Base-by-base conservation (phyloP, 1,139 yeast species). In the Eremothecium sinecaudum region DNA sequence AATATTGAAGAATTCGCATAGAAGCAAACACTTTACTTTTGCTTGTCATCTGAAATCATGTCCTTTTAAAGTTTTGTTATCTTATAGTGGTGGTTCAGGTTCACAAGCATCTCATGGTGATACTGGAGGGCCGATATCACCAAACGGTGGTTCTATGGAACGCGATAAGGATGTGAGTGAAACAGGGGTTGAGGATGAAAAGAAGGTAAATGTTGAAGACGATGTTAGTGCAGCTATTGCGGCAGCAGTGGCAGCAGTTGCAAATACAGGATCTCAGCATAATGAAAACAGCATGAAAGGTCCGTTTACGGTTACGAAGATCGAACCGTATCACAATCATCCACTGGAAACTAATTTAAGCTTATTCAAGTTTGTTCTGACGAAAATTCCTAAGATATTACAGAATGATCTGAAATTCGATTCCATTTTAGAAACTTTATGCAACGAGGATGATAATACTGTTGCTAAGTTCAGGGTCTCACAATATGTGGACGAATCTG, bases 1-100 rank as follows among this genome's bases (percentile, higher is more conserved):
- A 18, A 55, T 56, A 17, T 35, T 56, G 43, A 56, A 56, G 40
- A 56, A 56, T 35, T 55, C 59, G 8, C 61, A 56, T 33, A 45
- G 52, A 28, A 53, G 51, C 38, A 56, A 51, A 36, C 59, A 56
- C 41, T 56, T 53, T 41, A 56, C 61, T 28, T 56, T 52, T 40
- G 59, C 59, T 25, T 56, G 61, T 34, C 58, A 54, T 39, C 34
- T 53, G 33, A 54, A 53, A 36, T 43, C 46, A 34, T 56, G 61
- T 35, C 55, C 56, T 6, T 56, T 56, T 34, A 54, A 52, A 35
- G 50, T 56, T 13, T 34, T 54, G 36, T 34, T 56, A 22, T 53
- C 59, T 37, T 52, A 50, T 34, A 45, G 38, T 24, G 37, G 37
- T 14, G 31, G 31, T 6, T 18, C 25, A 22, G 25, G 26, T 8